A percentile compares a stretch with the other conserved stretches of the same genome.
Evolutionary conservation across 352 stramenopile species (phyloP).

Genomic region (Phytophthora europaea): DNA sequence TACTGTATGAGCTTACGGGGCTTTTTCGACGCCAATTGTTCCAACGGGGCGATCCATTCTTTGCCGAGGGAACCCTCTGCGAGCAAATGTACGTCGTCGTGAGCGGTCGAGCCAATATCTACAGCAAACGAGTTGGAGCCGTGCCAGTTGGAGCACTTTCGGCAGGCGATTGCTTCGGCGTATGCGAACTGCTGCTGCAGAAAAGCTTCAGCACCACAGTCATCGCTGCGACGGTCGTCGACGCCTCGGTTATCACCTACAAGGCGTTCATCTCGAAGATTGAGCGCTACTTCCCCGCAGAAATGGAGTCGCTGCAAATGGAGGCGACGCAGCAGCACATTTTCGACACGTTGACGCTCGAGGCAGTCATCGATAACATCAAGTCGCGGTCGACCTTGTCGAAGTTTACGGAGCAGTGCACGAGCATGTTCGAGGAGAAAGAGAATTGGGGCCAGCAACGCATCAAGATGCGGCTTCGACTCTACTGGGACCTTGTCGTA

Average conservation of each 20-base stretch:
- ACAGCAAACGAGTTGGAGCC: conserved; percentile 42
- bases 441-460: conserved; percentile 57
- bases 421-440: conserved; percentile 69
- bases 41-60: conserved; percentile 72
- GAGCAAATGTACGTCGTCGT: conserved; percentile 81
- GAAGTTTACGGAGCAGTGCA: conserved; percentile 65
- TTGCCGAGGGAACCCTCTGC: conserved; percentile 67
- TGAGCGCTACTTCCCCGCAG: conserved; percentile 54
- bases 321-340: conserved; percentile 60
- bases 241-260: conserved; percentile 64
- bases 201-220: conserved; percentile 63
- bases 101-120: conserved; percentile 68
- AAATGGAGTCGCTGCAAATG: conserved; percentile 49
- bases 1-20: conserved; percentile 75
- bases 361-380: conserved; percentile 67
- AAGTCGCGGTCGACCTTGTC: conserved; percentile 44
- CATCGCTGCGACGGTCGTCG: conserved; percentile 61
- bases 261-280: conserved; percentile 56
- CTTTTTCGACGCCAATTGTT: conserved; percentile 74
- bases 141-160: conserved; percentile 66
- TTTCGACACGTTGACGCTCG: conserved; percentile 53
- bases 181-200: conserved; percentile 71
- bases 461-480: conserved; percentile 60
- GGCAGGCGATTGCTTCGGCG: conserved; percentile 69
- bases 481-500: conserved; percentile 74